Evolutionary conservation across 2,329 filamentous ascomycete species (phyloP).

Genomic region (Drechslerella dactyloides): DNA sequence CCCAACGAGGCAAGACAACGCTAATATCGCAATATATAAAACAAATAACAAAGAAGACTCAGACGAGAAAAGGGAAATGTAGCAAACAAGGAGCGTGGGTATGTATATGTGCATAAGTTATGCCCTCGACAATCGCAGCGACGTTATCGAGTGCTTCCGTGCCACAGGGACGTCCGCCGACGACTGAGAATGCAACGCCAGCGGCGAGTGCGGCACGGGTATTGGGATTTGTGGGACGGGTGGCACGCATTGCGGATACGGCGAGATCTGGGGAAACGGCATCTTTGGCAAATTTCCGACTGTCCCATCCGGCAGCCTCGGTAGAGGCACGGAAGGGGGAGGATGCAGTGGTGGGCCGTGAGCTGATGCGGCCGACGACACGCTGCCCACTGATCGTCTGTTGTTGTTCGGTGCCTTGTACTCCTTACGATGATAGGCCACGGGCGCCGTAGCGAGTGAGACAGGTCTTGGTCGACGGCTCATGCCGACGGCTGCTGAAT

Average conservation of each 20-base stretch:
- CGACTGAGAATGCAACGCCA: constrained; percentile 49
- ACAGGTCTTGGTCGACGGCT: constrained; percentile 41
- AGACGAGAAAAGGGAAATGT: constrained; percentile 22
- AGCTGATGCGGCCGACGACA: constrained; percentile 43
- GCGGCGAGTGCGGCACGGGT: constrained; percentile 45
- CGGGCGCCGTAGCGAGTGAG: constrained; percentile 43
- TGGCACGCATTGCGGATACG: constrained; percentile 32
- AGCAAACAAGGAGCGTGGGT: constrained; percentile 2
- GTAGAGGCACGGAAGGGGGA: constrained; percentile 42
- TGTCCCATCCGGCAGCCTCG: constrained; percentile 38
- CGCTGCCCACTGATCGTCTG: constrained; percentile 39
- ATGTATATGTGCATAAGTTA: constrained; percentile 27
- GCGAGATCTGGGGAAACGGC: constrained; percentile 25
- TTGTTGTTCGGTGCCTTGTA: constrained; percentile 33
- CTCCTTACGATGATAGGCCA: constrained; percentile 35
- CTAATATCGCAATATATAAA: constrained; percentile 37
- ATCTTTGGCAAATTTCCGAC: constrained; percentile 38
- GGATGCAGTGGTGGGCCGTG: constrained; percentile 49
- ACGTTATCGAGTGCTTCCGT: constrained; percentile 38
- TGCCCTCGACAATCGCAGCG: constrained; percentile 26
- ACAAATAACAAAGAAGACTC: neutral
- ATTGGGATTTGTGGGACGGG: constrained; percentile 48
- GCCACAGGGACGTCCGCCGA: constrained; percentile 32
- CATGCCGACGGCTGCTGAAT: constrained; percentile 18
- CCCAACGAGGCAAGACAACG: constrained; percentile 26